Evolutionary conservation across 352 stramenopile species (phyloP), one percentile per base, ranked within the genome.

Genomic region (Phytophthora syringae): DNA sequence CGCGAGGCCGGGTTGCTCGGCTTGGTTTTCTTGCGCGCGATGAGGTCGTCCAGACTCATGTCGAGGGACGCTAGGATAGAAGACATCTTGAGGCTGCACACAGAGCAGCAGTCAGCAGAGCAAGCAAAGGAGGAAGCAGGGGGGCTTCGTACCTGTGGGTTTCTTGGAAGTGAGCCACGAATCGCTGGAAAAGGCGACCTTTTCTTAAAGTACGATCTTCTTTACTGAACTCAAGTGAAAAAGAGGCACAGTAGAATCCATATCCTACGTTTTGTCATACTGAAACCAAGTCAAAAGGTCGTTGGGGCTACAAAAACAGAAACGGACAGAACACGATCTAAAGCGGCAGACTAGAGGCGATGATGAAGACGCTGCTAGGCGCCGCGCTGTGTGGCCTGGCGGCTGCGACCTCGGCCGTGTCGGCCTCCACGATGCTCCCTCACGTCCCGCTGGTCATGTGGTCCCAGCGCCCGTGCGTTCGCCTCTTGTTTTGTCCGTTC

Each of bases 11-110:
- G 63, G 59, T 79, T 85, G 12, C 52, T 67, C 43, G 74, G 61
- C 55, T 81, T 84, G 52, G 70, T 75, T 73, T 93, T 93, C 71
- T 91, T 90, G 61, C 80, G 80, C 32, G 77, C 73, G 63, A 94
- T 94, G 56, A 94, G 66, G 67, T 94, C 85, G 63, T 94, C 85
- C 52, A 94, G 72, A 67, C 83, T 92, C 85, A 94, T 94, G 67
- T 94, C 85, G 34, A 94, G 78, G 44, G 85, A 92, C 9, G 81
- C 81, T 44, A 94, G 72, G 67, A 94, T 90, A 22, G 83, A 92
- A 66, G 85, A 94, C 81, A 90, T 88, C 37, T 60, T 77, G 54
- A 27, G 43, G 39, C 53, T 64, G 42, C 20, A 18, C 9, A 49
- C 16, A 36, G 1, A 58, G 42, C 15, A 65, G 49, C 4, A 60